phyloP scores from a whole-genome alignment of 164 flowering plant genomes.

The Santalum album region DNA sequence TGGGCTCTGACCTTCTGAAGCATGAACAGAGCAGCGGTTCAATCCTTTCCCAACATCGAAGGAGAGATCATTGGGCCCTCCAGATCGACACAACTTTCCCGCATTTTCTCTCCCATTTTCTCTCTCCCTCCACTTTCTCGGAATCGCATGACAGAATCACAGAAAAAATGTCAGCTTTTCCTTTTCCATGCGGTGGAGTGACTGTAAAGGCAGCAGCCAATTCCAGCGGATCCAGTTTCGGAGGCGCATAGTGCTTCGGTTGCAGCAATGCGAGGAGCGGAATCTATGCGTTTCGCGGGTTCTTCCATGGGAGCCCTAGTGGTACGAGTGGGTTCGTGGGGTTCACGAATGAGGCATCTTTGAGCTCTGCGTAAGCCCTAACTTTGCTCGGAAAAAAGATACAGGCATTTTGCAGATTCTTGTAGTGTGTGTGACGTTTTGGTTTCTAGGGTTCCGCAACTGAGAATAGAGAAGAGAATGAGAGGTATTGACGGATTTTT shows the following conservation, averaged over 20 bases:
- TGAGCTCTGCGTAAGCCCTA: not conserved
- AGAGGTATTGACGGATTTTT: too few species aligned
- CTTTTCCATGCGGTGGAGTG: slow-evolving; percentile 7
- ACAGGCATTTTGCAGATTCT: too few species aligned
- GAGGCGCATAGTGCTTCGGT: slow-evolving; percentile 7
- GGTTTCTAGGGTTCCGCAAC: too few species aligned
- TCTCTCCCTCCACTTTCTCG: slow-evolving; percentile 7
- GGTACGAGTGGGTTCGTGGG: not conserved
- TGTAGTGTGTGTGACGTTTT: too few species aligned
- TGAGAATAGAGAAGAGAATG: too few species aligned
- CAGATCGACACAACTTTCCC: slow-evolving; percentile 1
- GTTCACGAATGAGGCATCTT: slow-evolving; percentile 3
- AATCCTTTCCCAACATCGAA: too few species aligned
- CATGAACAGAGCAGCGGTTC: too few species aligned
- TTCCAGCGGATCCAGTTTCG: slow-evolving; percentile 6
- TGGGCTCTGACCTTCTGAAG: not conserved
- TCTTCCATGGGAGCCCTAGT: not conserved
- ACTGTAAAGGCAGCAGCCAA: slow-evolving; percentile 8
- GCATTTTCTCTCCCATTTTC: slow-evolving; percentile 11
- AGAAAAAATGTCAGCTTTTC: slow-evolving; percentile 15
- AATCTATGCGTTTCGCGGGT: slow-evolving; percentile 29
- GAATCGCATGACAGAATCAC: slow-evolving; percentile 11
- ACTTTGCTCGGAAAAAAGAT: too few species aligned
- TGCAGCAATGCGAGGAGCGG: slow-evolving; percentile 27
- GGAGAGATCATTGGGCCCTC: too few species aligned